phyloP scores from a whole-genome alignment of 2,329 filamentous ascomycete species.

The Fusarium protoensiforme region DNA sequence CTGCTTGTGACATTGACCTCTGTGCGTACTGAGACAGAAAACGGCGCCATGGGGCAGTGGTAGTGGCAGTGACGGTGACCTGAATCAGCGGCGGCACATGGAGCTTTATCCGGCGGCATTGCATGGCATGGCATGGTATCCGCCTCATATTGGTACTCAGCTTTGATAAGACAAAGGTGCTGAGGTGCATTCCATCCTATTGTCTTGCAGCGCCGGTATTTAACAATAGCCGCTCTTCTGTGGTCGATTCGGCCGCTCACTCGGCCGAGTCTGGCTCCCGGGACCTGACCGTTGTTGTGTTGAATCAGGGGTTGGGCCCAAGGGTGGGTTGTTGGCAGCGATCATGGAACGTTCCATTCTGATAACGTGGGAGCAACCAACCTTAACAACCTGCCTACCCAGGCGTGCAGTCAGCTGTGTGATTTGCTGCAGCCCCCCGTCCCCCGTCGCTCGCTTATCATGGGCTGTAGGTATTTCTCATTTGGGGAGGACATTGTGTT shows the following conservation, averaged over 20 bases:
- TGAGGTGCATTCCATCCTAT: not conserved
- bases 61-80: not conserved
- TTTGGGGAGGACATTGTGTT: not conserved
- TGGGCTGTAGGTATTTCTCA: not conserved
- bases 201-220: not conserved
- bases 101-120: not conserved
- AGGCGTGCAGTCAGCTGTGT: not conserved
- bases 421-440: not conserved
- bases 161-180: not conserved
- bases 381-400: not conserved
- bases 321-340: conserved; percentile 29
- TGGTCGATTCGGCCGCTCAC: conserved; percentile 23
- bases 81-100: not conserved
- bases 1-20: conserved; percentile 1
- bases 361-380: conserved; percentile 3
- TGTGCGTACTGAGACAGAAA: not conserved
- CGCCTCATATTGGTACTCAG: not conserved
- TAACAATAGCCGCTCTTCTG: not conserved
- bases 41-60: not conserved
- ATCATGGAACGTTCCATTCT: conserved; percentile 36
- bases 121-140: not conserved
- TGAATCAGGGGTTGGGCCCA: conserved; percentile 11
- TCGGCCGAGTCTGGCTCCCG: conserved; percentile 25
- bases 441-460: not conserved
- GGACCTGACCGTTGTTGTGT: conserved; percentile 16